Conservation (phyloP, 371 early-diverging fungal species). For the Capillidium heterosporum region DNA sequence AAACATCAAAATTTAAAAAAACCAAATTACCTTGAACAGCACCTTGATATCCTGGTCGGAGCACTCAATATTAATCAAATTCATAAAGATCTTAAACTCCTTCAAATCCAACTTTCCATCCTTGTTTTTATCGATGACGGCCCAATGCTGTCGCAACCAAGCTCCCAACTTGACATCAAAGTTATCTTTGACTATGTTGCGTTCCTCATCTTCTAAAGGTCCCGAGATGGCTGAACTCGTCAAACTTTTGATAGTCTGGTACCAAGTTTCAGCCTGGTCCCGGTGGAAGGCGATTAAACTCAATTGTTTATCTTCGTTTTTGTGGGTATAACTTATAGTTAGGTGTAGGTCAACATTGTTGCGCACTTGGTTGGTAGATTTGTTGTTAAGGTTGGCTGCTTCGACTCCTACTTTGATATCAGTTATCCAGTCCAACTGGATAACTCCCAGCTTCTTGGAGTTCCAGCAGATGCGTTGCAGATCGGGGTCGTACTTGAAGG, state of each 20-base stretch:
- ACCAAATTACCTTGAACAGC: constrained; percentile 2
- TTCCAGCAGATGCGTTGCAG: neutral
- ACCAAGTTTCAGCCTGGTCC: neutral
- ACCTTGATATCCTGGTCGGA: neutral
- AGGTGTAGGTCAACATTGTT: neutral
- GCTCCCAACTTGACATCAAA: neutral
- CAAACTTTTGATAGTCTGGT: neutral
- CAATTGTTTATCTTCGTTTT: neutral
- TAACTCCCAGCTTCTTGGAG: neutral
- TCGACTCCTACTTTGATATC: neutral
- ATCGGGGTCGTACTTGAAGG: neutral
- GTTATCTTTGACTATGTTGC: neutral
- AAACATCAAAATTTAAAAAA: neutral
- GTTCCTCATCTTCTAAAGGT: neutral
- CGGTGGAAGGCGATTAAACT: neutral
- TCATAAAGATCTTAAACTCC: constrained; percentile 2
- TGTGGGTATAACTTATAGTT: neutral
- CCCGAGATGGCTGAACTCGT: neutral
- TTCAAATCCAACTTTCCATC: constrained; percentile 3
- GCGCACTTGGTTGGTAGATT: neutral
- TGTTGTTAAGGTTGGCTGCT: neutral
- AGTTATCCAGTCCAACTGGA: constrained; percentile 2
- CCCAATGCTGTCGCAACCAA: constrained; percentile 1
- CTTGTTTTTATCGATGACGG: constrained; percentile 1
- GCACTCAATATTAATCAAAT: constrained; percentile 3